Percentiles rank a stretch among this genome's conserved stretches.
phyloP scores from a whole-genome alignment of 139 green algal genomes.

The Raphidocelis subcapitata region DNA sequence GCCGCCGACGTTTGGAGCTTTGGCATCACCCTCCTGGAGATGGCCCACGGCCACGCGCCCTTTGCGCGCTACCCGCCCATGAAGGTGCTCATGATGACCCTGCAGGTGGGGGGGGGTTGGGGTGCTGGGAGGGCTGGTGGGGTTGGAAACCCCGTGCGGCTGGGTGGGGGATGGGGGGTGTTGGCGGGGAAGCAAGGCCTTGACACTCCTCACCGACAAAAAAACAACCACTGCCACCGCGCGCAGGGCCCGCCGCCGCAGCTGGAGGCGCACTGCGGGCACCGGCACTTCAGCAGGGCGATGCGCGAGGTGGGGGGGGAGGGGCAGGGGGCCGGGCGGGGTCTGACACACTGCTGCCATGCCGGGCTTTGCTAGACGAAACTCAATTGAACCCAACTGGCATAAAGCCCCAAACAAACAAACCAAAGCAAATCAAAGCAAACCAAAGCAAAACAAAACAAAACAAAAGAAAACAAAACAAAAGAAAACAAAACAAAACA shows the following conservation, averaged over 20 bases:
- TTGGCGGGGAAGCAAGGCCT: neutral
- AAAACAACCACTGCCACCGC: slow-evolving; percentile 58
- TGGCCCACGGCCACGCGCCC: slow-evolving; percentile 96
- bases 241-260: slow-evolving; percentile 88
- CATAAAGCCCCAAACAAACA: too few relatives aligned
- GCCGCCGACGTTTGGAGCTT: slow-evolving; percentile 96
- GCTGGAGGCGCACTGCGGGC: slow-evolving; percentile 53
- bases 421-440: too few relatives aligned
- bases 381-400: too few relatives aligned
- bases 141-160: neutral
- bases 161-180: neutral
- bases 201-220: slow-evolving; percentile 49
- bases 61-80: slow-evolving; percentile 95
- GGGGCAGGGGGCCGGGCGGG: too few relatives aligned
- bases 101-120: slow-evolving; percentile 9
- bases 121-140: neutral
- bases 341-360: too few relatives aligned
- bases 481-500: neutral
- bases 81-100: slow-evolving; percentile 82
- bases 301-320: slow-evolving; percentile 51
- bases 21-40: slow-evolving; percentile 96
- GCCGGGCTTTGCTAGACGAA: too few relatives aligned
- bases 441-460: too few relatives aligned
- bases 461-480: too few relatives aligned
- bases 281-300: slow-evolving; percentile 60